Percentiles rank a stretch among this genome's conserved stretches.
Conservation (phyloP, 1,139 yeast genomes). For the Meyerozyma carpophila region DNA sequence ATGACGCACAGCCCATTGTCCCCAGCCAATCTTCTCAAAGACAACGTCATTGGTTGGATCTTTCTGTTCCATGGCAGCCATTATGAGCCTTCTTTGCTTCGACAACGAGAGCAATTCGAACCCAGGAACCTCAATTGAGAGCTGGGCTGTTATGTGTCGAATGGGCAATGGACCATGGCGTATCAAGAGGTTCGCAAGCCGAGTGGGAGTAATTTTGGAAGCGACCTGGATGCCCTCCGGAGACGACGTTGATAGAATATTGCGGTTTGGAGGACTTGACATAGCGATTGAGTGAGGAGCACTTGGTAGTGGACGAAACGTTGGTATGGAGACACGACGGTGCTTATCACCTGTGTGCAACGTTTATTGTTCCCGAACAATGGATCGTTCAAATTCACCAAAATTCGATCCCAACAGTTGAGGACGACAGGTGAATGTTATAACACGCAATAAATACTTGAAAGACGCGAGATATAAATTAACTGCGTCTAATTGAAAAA, state of each 20-base stretch:
- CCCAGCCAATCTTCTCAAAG: conserved; percentile 97
- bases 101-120: conserved; percentile 78
- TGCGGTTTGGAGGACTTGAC: conserved; percentile 4
- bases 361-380: not conserved
- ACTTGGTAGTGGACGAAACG: not conserved
- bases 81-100: conserved; percentile 84
- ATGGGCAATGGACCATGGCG: conserved; percentile 87
- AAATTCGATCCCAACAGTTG: not conserved
- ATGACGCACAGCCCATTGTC: conserved; percentile 86
- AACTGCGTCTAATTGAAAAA: not conserved
- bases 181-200: conserved; percentile 63
- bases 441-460: not conserved
- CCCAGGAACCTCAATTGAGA: conserved; percentile 69
- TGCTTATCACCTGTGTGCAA: not conserved
- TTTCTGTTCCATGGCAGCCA: conserved; percentile 73
- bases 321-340: not conserved
- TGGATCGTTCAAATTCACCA: not conserved
- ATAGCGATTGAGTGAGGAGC: not conserved
- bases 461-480: not conserved
- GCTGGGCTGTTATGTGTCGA: conserved; percentile 78
- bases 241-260: conserved; percentile 64
- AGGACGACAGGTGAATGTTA: not conserved
- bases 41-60: conserved; percentile 59
- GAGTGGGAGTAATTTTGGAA: conserved; percentile 73
- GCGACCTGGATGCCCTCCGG: conserved; percentile 91